Evolutionary conservation across 2,329 filamentous ascomycete genomes (phyloP), one percentile per base, ranked within the genome.

Genomic region (Pezicula carpinea): DNA sequence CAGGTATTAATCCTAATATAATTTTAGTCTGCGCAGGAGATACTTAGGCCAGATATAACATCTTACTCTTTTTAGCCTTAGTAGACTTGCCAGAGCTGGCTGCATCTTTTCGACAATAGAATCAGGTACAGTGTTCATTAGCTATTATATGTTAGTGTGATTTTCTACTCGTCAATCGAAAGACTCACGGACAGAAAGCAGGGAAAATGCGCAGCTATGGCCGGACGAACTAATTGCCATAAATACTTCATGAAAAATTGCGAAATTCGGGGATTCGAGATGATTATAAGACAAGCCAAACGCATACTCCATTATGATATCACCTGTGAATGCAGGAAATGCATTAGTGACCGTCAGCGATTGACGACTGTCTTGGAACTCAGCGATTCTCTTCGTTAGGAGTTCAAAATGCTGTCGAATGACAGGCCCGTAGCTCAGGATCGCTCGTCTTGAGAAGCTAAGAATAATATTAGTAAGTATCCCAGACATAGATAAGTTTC

Each of bases 221-320:
- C 38, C 38, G 8, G 38, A 14, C 2, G 38, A 22, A 6, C 38
- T 19, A 21, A 40, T 44, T 39, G 26, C 43, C 31, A 11, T 35
- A 15, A 44, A 44, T 44, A 19, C 14, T 36, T 29, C 32, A 35
- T 40, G 38, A 23, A 40, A 40, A 40, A 19, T 23, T 11, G 38
- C 10, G 40, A 50, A 50, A 17, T 47, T n/a, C 5, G 6, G 34
- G 5, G 26, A 18, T 15, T 39, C 21, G 1, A 48, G 10, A n/a
- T 32, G 23, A 7, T 39, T 35, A 18, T 39, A 44, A 4, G 23
- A 33, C 5, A 39, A 33, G 2, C 29, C 40, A n/a, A 48, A 48
- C 2, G 33, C 38, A 14, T 48, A 48, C n/a, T 48, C 46, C 18
- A 39, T 48, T 8, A 48, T 44, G 2, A 48, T 29, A 34, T 44